These are phyloP conservation scores for Zasmidium cellare DNA, from an alignment of 2,329 filamentous ascomycete genomes.

Conservation along the genomic window DNA sequence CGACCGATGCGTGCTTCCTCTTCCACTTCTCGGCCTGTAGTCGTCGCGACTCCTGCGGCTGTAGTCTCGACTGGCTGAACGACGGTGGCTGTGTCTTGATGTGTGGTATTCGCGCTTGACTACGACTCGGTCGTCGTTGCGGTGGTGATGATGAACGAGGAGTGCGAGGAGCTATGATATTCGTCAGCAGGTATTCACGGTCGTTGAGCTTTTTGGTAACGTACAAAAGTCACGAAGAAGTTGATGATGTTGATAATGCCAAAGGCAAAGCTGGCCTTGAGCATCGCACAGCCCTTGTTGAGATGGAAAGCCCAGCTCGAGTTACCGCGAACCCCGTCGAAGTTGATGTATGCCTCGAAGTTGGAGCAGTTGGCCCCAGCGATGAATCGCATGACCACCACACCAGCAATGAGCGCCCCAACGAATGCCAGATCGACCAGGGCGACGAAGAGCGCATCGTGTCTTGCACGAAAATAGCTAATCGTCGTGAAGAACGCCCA, in stretches of 20 bases:
- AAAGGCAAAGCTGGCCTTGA: constrained; percentile 87
- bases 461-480: constrained; percentile 58
- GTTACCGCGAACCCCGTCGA: constrained; percentile 31
- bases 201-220: constrained; percentile 19
- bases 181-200: not conserved
- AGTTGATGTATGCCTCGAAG: constrained; percentile 43
- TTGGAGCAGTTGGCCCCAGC: constrained; percentile 66
- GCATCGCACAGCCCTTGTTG: constrained; percentile 83
- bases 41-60: constrained; percentile 27
- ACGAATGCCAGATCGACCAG: constrained; percentile 63
- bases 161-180: constrained; percentile 60
- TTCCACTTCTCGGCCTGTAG: constrained; percentile 20
- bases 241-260: constrained; percentile 84
- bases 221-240: constrained; percentile 74
- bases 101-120: constrained; percentile 54
- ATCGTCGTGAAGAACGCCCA: constrained; percentile 64
- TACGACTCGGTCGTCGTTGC: constrained; percentile 50
- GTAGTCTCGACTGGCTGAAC: constrained; percentile 29
- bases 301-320: constrained; percentile 51
- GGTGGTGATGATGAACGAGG: constrained; percentile 50
- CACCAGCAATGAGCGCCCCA: constrained; percentile 62
- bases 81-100: constrained; percentile 46
- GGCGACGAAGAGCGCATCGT: constrained; percentile 60
- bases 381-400: constrained; percentile 60
- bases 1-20: constrained; percentile 26